Conservation (phyloP, 2,329 filamentous ascomycete genomes). For the Phoma sp. region DNA sequence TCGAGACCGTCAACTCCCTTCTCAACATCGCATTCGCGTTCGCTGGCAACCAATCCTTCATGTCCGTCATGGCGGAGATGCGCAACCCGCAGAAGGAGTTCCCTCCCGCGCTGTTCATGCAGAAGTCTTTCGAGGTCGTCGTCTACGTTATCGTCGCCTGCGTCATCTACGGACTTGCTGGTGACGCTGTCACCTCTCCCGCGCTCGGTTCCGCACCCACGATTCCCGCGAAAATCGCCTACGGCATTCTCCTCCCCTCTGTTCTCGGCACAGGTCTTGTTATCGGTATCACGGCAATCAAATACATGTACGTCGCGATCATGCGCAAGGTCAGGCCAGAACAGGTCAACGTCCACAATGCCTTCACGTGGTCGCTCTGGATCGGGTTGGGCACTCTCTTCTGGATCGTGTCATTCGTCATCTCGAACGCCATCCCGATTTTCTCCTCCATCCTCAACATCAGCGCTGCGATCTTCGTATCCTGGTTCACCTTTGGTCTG, state of each 20-base stretch:
- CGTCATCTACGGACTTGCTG: constrained; percentile 72
- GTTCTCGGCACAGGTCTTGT: constrained; percentile 75
- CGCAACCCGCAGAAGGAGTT: constrained; percentile 63
- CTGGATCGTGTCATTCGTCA: constrained; percentile 61
- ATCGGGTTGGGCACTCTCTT: constrained; percentile 61
- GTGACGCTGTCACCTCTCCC: constrained; percentile 65
- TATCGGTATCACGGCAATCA: constrained; percentile 69
- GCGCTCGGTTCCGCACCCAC: constrained; percentile 67
- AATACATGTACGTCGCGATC: constrained; percentile 68
- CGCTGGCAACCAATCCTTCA: constrained; percentile 69
- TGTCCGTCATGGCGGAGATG: constrained; percentile 70
- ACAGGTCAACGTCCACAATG: constrained; percentile 51
- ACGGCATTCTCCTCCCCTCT: constrained; percentile 70
- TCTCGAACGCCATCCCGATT: constrained; percentile 53
- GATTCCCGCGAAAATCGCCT: constrained; percentile 67
- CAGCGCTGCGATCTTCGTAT: constrained; percentile 63
- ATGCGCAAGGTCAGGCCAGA: constrained; percentile 53
- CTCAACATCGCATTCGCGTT: constrained; percentile 74
- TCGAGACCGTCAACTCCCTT: constrained; percentile 35
- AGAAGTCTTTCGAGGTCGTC: constrained; percentile 62
- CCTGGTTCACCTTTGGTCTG: constrained; percentile 67
- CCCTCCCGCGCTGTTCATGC: constrained; percentile 65
- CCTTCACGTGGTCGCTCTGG: constrained; percentile 64
- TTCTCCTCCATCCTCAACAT: constrained; percentile 70
- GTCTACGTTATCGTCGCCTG: constrained; percentile 68